phyloP scores from a whole-genome alignment of 1,284 basidiomycete species.

The Termitomyces sp. region DNA sequence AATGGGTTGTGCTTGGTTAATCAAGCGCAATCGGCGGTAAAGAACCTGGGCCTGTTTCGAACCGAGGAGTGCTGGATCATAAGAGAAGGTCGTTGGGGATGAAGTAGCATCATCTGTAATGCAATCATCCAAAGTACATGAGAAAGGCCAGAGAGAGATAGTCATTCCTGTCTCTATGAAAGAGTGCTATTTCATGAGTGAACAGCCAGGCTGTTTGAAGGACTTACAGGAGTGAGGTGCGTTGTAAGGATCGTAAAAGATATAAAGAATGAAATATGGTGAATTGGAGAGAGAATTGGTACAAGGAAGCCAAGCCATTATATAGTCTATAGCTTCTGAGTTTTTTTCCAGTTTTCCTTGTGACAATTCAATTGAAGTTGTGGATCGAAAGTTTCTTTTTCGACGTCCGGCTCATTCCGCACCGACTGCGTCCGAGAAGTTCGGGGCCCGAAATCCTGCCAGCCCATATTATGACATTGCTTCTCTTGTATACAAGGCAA shows the following conservation, averaged over 20 bases:
- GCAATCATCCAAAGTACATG: background rate
- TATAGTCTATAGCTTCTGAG: background rate
- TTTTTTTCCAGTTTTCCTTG: slow-evolving; percentile 2
- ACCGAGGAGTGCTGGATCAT: no score
- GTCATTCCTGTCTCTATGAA: background rate
- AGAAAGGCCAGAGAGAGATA: background rate
- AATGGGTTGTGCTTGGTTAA: slow-evolving; percentile 12
- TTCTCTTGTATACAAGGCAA: no score
- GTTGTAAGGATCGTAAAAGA: background rate
- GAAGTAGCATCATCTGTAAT: background rate
- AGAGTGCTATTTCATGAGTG: background rate
- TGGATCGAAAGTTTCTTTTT: background rate
- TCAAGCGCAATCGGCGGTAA: slow-evolving; percentile 4
- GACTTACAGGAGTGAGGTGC: background rate
- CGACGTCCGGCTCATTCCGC: background rate
- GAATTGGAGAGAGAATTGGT: background rate
- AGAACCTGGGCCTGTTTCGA: slow-evolving; percentile 4
- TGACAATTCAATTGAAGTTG: background rate
- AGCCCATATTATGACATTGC: no score
- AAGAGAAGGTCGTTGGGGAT: background rate
- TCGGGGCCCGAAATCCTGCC: background rate
- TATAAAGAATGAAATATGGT: background rate
- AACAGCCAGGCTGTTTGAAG: background rate
- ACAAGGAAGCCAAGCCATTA: background rate
- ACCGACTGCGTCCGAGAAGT: background rate